Percentiles rank a stretch among this genome's conserved stretches.
Evolutionary conservation across 75 land plant genomes (phyloP).

Genomic region (Sequoiadendron giganteum): DNA sequence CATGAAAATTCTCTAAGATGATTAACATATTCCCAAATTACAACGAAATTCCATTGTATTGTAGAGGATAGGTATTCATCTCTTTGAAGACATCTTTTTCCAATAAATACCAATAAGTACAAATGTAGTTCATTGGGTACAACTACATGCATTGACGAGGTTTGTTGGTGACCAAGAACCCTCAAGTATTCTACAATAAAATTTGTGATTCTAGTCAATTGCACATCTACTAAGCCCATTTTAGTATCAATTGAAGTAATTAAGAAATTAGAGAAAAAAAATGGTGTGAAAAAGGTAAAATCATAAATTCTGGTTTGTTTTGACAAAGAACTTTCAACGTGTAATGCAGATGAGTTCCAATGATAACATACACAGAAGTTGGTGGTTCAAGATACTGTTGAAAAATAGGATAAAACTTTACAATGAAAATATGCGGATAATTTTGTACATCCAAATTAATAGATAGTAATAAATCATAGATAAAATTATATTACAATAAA

Average conservation of each 20-base stretch:
- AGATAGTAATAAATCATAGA: too few relatives aligned
- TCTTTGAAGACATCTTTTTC: slow-evolving; percentile 23
- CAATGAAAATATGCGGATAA: too few relatives aligned
- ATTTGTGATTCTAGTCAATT: slow-evolving; percentile 53
- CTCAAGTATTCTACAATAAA: slow-evolving; percentile 79
- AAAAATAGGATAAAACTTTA: too few relatives aligned
- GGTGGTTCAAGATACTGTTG: slow-evolving; percentile 89
- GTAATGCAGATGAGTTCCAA: slow-evolving; percentile 66
- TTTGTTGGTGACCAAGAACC: slow-evolving; percentile 73
- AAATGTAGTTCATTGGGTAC: slow-evolving; percentile 52
- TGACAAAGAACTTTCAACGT: slow-evolving; percentile 61
- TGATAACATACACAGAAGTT: slow-evolving; percentile 78
- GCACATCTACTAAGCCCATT: slow-evolving; percentile 44
- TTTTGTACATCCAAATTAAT: too few relatives aligned
- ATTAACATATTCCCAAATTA: slow-evolving; percentile 69
- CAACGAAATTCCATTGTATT: slow-evolving; percentile 65
- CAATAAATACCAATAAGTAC: slow-evolving; percentile 47
- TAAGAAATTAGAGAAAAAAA: slow-evolving; percentile 45
- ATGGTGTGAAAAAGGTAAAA: slow-evolving; percentile 77
- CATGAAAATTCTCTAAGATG: slow-evolving; percentile 54
- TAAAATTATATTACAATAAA: too few relatives aligned
- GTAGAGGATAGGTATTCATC: slow-evolving; percentile 28
- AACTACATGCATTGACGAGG: slow-evolving; percentile 78
- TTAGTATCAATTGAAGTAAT: slow-evolving; percentile 61
- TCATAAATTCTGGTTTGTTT: slow-evolving; percentile 59